A percentile compares a stretch with the other conserved stretches of the same genome.
Conservation (phyloP, 495 filamentous ascomycete species). For the Pseudoneurospora amorphoporcata region DNA sequence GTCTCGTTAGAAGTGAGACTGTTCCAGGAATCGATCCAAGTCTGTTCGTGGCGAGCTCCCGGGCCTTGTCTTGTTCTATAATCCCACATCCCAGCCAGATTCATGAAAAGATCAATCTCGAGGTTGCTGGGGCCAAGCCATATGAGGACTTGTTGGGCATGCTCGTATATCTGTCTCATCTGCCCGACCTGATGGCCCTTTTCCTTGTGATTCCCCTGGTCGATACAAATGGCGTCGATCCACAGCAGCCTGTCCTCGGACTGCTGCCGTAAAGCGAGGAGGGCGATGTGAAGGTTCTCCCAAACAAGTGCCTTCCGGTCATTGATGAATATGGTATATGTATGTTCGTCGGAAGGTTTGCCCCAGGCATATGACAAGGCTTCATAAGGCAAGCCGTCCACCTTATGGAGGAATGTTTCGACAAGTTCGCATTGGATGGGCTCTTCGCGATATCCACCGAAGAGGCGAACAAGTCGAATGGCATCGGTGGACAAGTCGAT, state of each 20-base stretch:
- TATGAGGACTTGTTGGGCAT: not conserved
- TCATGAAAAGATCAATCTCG: not conserved
- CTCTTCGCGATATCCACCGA: not conserved
- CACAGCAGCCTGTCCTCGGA: conserved; percentile 5
- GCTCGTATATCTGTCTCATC: conserved; percentile 4
- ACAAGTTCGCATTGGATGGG: conserved; percentile 2
- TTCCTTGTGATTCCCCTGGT: conserved; percentile 10
- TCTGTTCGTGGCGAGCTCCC: fast-evolving
- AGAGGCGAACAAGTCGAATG: not conserved
- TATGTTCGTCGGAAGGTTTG: not conserved
- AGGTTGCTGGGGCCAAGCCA: conserved; percentile 2
- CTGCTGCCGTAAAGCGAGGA: not conserved
- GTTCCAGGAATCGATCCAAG: not conserved
- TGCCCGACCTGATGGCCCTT: conserved; percentile 5
- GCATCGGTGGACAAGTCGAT: not conserved
- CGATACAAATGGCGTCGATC: conserved; percentile 12
- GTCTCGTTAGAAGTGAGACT: not conserved
- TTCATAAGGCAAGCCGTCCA: conserved; percentile 10
- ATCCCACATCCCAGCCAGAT: not conserved
- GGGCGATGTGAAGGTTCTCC: conserved; percentile 1
- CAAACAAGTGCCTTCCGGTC: not conserved
- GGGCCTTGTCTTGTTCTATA: not conserved
- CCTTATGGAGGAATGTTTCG: not conserved
- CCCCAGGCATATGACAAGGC: conserved; percentile 28
- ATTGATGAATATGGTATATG: conserved; percentile 1